Percentiles rank a stretch among this genome's conserved stretches.
These are phyloP conservation scores for Vaccinium myrtillus DNA, from an alignment of 148 eudicot genomes.

Conservation along the genomic window DNA sequence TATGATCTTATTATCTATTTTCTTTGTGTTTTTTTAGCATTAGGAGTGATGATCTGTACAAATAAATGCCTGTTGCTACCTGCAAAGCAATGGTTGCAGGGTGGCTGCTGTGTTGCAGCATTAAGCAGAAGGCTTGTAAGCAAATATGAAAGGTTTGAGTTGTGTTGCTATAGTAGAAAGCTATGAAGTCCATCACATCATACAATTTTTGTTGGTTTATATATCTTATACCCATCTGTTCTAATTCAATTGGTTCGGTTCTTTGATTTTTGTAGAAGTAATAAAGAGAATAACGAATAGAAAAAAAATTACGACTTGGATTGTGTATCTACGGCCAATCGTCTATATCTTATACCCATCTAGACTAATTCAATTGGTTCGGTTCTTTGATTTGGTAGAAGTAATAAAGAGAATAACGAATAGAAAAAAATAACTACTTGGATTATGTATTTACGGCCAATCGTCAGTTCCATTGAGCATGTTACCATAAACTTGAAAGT, in stretches of 20 bases:
- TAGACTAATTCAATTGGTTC: background rate
- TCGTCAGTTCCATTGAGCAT: background rate
- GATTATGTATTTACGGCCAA: background rate
- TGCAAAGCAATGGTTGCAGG: background rate
- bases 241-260: background rate
- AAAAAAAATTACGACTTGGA: background rate
- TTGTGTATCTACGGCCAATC: background rate
- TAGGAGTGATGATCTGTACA: background rate
- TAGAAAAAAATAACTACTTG: too few species aligned
- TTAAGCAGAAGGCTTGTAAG: background rate
- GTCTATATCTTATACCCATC: background rate
- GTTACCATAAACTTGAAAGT: background rate
- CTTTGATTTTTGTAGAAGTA: background rate
- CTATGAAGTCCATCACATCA: background rate
- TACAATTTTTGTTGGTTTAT: background rate
- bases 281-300: background rate
- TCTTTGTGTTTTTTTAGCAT: background rate
- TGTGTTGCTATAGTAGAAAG: background rate
- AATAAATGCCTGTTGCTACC: background rate
- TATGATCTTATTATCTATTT: conserved; percentile 14
- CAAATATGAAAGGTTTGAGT: background rate
- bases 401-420: background rate
- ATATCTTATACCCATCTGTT: background rate
- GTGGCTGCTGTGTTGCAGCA: background rate
- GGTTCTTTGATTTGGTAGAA: background rate